These are phyloP conservation scores for Aquanectria penicillioides DNA, from an alignment of 2,329 filamentous ascomycete genomes.

Conservation along the genomic window DNA sequence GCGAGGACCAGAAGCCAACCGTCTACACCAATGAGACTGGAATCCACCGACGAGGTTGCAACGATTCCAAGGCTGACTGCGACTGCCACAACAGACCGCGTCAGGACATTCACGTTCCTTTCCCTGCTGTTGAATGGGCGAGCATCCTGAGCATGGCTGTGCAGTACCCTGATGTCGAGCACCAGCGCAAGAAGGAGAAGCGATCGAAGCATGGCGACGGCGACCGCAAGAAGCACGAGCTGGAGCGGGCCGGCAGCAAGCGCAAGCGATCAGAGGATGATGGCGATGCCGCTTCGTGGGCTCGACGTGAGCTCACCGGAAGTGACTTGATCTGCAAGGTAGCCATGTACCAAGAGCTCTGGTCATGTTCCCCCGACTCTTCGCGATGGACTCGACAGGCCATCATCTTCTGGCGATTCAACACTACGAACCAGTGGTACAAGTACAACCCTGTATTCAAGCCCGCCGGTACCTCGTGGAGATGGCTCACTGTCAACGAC, in stretches of 20 bases:
- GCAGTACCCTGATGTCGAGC: conserved; percentile 58
- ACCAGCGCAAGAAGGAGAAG: conserved; percentile 51
- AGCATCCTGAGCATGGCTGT: conserved; percentile 67
- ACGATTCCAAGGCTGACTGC: conserved; percentile 57
- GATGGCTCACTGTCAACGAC: conserved; percentile 69
- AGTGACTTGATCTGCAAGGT: conserved; percentile 69
- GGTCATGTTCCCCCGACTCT: conserved; percentile 61
- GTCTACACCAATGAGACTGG: conserved; percentile 62
- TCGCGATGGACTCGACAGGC: conserved; percentile 65
- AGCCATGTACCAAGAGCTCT: conserved; percentile 75
- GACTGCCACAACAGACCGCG: conserved; percentile 60
- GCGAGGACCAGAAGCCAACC: conserved; percentile 53
- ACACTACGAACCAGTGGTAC: conserved; percentile 62
- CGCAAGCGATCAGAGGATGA: conserved; percentile 54
- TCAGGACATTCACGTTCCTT: conserved; percentile 64
- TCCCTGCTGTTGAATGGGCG: conserved; percentile 68
- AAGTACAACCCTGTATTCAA: conserved; percentile 60
- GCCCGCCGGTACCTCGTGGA: conserved; percentile 66
- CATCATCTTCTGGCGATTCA: conserved; percentile 72
- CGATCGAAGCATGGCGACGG: conserved; percentile 45
- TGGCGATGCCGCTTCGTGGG: conserved; percentile 52
- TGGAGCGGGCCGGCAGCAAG: conserved; percentile 49
- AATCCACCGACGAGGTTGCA: conserved; percentile 64
- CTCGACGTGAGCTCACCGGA: conserved; percentile 54
- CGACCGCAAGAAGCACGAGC: conserved; percentile 48